Evolutionary conservation across 129 eudicot species (phyloP).

Genomic region (Flaveria brownii): DNA sequence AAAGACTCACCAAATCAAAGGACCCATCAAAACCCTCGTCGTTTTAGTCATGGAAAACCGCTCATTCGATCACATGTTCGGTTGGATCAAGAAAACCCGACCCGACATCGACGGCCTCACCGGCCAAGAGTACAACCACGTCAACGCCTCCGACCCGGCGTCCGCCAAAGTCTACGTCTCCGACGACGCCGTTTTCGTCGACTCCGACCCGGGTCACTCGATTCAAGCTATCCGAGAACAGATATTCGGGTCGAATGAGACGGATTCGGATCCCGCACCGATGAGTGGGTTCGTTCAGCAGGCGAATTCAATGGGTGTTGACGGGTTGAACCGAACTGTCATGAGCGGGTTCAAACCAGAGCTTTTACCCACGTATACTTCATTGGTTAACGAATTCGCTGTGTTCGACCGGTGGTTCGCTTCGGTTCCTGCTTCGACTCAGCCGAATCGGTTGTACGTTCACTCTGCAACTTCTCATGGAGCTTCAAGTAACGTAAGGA

Average conservation of each 20-base stretch:
- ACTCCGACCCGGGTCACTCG: slow-evolving; percentile 94
- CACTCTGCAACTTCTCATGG: slow-evolving; percentile 95
- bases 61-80: slow-evolving; percentile 85
- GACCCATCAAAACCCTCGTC: slow-evolving; percentile 93
- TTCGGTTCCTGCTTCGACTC: slow-evolving; percentile 93
- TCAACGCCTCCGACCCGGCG: slow-evolving; percentile 61
- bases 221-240: slow-evolving; percentile 92
- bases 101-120: slow-evolving; percentile 84
- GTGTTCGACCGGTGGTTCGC: slow-evolving; percentile 91
- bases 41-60: slow-evolving; percentile 93
- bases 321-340: slow-evolving; percentile 56
- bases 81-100: slow-evolving; percentile 80
- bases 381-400: slow-evolving; percentile 78
- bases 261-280: slow-evolving; percentile 59
- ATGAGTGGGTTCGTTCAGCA: slow-evolving; percentile 96
- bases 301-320: slow-evolving; percentile 59
- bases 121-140: slow-evolving; percentile 64
- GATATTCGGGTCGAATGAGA: slow-evolving; percentile 62
- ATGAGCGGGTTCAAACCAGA: slow-evolving; percentile 89
- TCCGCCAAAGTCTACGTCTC: slow-evolving; percentile 52
- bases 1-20: slow-evolving; percentile 43
- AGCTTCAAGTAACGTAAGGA: slow-evolving; percentile 87
- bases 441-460: slow-evolving; percentile 87
- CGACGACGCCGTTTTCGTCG: slow-evolving; percentile 65
- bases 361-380: slow-evolving; percentile 64